Evolutionary conservation across 305 asterid species (phyloP).

Genomic region (Solanum hybrid): DNA sequence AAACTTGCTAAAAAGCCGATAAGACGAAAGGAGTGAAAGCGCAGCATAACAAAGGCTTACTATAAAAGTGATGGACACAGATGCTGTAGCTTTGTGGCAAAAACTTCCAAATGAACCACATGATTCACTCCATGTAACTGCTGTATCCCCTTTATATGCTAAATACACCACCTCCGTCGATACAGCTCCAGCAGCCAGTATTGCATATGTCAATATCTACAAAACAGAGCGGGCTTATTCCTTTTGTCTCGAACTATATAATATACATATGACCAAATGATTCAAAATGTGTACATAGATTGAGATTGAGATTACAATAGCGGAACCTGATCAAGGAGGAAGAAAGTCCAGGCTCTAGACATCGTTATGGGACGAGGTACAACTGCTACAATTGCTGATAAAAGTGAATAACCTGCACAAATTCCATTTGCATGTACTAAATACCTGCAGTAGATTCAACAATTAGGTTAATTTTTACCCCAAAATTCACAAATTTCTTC

Average conservation of each 20-base stretch:
- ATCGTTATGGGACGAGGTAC: constrained; percentile 63
- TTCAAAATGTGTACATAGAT: background rate
- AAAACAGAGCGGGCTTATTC: background rate
- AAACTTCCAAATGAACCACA: constrained; percentile 66
- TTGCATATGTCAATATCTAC: constrained; percentile 67
- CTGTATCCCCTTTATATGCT: constrained; percentile 66
- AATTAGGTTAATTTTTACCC: background rate
- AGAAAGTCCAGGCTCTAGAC: constrained; percentile 82
- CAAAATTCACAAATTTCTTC: background rate
- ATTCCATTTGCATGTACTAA: constrained; percentile 86
- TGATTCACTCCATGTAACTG: constrained; percentile 57
- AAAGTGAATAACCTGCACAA: constrained; percentile 85
- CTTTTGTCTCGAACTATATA: background rate
- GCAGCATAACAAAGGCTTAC: constrained; percentile 64
- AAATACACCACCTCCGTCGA: constrained; percentile 73
- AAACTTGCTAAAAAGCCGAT: constrained; percentile 73
- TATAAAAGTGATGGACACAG: constrained; percentile 51
- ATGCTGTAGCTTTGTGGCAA: constrained; percentile 69
- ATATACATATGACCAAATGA: background rate
- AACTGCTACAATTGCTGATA: constrained; percentile 68
- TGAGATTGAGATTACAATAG: background rate
- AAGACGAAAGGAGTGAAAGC: constrained; percentile 66
- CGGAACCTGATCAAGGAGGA: constrained; percentile 77
- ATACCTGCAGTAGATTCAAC: constrained; percentile 27
- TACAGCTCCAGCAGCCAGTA: constrained; percentile 64